phyloP scores from a whole-genome alignment of 2,329 filamentous ascomycete genomes.

The Venturia carpophila region DNA sequence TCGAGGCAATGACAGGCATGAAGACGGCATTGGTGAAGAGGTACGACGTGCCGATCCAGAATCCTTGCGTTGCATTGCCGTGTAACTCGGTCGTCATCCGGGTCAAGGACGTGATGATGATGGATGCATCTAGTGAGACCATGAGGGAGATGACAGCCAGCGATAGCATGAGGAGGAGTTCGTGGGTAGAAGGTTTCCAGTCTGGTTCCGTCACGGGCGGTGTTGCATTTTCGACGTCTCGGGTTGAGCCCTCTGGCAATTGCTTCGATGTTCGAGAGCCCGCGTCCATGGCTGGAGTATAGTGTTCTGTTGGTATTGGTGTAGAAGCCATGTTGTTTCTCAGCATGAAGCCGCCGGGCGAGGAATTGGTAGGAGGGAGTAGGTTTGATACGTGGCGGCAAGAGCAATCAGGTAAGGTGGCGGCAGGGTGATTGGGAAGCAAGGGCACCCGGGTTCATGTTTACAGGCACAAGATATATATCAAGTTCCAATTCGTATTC shows the following conservation, averaged over 20 bases:
- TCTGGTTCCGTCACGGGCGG: slow-evolving; percentile 3
- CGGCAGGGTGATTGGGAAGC: too few species aligned
- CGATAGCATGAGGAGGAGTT: slow-evolving; percentile 11
- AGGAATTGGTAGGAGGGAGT: not conserved
- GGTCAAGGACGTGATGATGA: slow-evolving; percentile 14
- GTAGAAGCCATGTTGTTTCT: not conserved
- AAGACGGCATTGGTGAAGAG: slow-evolving; percentile 57
- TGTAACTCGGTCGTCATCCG: slow-evolving; percentile 28
- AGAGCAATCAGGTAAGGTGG: too few species aligned
- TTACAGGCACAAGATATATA: too few species aligned
- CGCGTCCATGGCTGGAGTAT: not conserved
- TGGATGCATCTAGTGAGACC: slow-evolving; percentile 14
- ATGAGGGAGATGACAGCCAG: slow-evolving; percentile 9
- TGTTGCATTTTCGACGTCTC: not conserved
- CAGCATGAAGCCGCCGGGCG: not conserved
- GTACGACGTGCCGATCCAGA: slow-evolving; percentile 66
- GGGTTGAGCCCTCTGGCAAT: not conserved
- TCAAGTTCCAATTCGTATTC: too few species aligned
- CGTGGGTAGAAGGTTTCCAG: slow-evolving; percentile 16
- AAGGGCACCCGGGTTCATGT: too few species aligned
- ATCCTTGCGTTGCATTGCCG: slow-evolving; percentile 53
- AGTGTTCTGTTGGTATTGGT: not conserved
- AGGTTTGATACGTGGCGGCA: not conserved
- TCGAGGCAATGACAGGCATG: slow-evolving; percentile 42
- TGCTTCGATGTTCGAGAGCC: not conserved